phyloP scores from a whole-genome alignment of 352 stramenopile genomes.

The Plasmopara viticola region DNA sequence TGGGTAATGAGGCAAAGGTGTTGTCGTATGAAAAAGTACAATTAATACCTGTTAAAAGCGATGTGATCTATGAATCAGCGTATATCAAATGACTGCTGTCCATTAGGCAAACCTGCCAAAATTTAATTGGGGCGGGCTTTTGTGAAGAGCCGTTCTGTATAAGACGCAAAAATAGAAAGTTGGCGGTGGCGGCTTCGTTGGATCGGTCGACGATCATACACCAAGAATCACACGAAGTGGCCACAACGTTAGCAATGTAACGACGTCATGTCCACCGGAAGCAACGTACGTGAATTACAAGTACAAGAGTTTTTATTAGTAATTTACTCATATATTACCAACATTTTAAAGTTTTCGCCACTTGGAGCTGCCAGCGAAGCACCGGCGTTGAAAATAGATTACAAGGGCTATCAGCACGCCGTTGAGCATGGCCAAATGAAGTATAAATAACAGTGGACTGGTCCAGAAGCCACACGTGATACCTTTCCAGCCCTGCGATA shows the following conservation, averaged over 20 bases:
- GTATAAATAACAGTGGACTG: slow-evolving; percentile 50
- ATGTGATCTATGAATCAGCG: not conserved
- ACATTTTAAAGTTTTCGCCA: slow-evolving; percentile 35
- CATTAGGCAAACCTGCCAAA: too few species aligned
- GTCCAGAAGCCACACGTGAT: slow-evolving; percentile 75
- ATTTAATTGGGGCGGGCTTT: too few species aligned
- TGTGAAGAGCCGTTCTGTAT: too few species aligned
- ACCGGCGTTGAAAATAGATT: slow-evolving; percentile 36
- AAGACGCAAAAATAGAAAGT: too few species aligned
- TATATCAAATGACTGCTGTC: too few species aligned
- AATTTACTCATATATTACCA: not conserved
- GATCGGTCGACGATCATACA: slow-evolving; percentile 7
- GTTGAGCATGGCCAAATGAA: slow-evolving; percentile 43
- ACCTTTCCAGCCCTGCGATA: slow-evolving; percentile 66
- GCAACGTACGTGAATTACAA: too few species aligned
- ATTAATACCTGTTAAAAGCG: slow-evolving; percentile 12
- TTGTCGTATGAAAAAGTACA: slow-evolving; percentile 11
- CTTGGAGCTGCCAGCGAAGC: slow-evolving; percentile 26
- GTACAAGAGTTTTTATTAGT: too few species aligned
- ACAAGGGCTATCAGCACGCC: slow-evolving; percentile 28
- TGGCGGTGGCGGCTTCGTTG: too few species aligned
- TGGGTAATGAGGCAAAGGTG: slow-evolving; percentile 21
- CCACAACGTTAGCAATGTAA: not conserved
- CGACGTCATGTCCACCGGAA: not conserved
- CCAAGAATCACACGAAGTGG: not conserved